Percentiles rank a stretch among this genome's conserved stretches.
Conservation (phyloP, 2,329 filamentous ascomycete genomes). For the Talaromyces piceae region DNA sequence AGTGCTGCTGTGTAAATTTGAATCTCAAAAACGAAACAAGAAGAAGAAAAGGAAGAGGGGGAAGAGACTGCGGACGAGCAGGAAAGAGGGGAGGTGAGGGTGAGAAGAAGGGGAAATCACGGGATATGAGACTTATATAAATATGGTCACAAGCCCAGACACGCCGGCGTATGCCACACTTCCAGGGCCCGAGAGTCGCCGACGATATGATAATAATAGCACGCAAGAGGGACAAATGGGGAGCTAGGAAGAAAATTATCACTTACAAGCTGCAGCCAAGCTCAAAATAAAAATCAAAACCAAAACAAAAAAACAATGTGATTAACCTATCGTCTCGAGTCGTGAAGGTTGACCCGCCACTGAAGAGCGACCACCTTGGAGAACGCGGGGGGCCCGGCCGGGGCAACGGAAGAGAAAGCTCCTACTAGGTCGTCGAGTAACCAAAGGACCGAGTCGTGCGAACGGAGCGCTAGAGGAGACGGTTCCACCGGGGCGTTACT, state of each 20-base stretch:
- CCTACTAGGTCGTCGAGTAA: not conserved
- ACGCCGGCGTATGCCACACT: not conserved
- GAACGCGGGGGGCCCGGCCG: not conserved
- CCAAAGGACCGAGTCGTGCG: not conserved
- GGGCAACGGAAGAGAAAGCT: not conserved
- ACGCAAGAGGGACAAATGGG: too few relatives aligned
- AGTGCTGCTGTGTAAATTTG: too few relatives aligned
- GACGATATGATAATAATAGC: not conserved
- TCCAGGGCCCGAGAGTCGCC: not conserved
- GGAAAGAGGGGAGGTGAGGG: not conserved
- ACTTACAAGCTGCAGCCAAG: not conserved
- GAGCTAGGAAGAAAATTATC: not conserved
- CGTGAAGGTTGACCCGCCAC: not conserved
- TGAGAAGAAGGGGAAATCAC: not conserved
- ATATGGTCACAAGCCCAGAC: not conserved
- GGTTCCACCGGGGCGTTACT: not conserved
- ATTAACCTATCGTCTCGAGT: not conserved
- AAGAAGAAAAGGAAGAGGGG: not conserved
- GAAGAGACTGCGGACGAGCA: too few relatives aligned
- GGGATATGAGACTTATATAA: not conserved
- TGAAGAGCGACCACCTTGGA: not conserved
- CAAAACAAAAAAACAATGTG: not conserved
- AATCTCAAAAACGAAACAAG: not conserved
- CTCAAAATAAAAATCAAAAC: too few relatives aligned
- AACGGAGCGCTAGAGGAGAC: not conserved